Evolutionary conservation across 805 yeast genomes (phyloP), one percentile per base, ranked within the genome.

Genomic region (Starmerella khaoyaiensis): DNA sequence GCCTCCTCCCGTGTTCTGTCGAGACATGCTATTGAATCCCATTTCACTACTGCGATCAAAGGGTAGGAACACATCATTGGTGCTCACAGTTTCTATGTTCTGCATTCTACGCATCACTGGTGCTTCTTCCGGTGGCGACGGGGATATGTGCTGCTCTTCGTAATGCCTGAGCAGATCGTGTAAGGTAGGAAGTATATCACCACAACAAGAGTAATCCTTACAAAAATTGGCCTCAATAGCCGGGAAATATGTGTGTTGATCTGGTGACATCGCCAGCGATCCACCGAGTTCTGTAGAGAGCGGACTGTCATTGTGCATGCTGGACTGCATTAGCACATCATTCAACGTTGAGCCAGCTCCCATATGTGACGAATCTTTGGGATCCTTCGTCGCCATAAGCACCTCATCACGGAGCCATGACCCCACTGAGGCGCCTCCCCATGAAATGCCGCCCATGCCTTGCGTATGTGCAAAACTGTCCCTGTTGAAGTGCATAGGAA

Each of bases 361-460:
- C 8, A 14, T 12, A 12, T 21, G 10, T 11, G 23, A 24, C 16
- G 23, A 21, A 3, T 35, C 21, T 7, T 16, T 27, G 39, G 35
- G n/a, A 33, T 24, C 15, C 38, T 40, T 33, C 27, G 50, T 48
- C 39, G 54, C 51, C 40, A 53, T 46, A 51, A 57, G 46, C 33
- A 55, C 58, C 58, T 87, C 98, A 57, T 87, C 97, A 54, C 84
- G 79, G 18, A 87, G 65, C 98, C 98, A 87, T 12, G 90, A 76
- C 11, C 96, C 96, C 21, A 87, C 84, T 20, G 93, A 79, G 40
- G 86, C 74, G 3, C 94, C 84, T 17, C 97, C 97, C 95, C 96
- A 87, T 7, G 93, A 78, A 23, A 87, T 80, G 32, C 97, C 98
- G 30, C 97, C 97, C 77, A 90, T 81, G 9, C 97, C 97, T 56